phyloP scores from a whole-genome alignment of 1,284 basidiomycete species.

The Puccinia hordei region DNA sequence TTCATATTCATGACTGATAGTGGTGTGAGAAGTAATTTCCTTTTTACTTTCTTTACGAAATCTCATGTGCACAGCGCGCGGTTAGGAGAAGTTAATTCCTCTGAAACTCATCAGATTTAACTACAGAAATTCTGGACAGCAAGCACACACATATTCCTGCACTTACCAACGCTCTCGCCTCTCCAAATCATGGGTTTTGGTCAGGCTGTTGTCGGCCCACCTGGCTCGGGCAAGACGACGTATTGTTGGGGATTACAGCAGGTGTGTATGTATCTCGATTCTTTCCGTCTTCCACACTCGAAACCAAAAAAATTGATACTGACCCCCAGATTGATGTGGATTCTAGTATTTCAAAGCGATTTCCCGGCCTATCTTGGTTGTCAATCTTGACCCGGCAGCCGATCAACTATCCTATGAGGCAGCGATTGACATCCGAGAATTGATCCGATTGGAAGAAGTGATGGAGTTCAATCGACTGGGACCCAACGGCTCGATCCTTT shows the following conservation, averaged over 20 bases:
- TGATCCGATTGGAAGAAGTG: conserved; percentile 84
- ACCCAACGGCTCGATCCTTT: conserved; percentile 95
- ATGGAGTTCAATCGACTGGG: conserved; percentile 85
- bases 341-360: conserved; percentile 76
- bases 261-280: conserved; percentile 17
- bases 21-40: too few relatives aligned
- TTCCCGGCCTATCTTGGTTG: conserved; percentile 78
- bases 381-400: conserved; percentile 90
- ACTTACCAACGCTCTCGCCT: too few relatives aligned
- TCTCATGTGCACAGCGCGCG: too few relatives aligned
- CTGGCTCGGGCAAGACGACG: conserved; percentile 89
- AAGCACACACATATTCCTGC: too few relatives aligned
- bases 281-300: neutral
- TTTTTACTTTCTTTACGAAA: too few relatives aligned
- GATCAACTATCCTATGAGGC: conserved; percentile 86
- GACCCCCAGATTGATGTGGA: neutral
- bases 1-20: too few relatives aligned
- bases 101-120: too few relatives aligned
- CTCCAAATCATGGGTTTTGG: conserved; percentile 55
- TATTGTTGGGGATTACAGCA: conserved; percentile 88
- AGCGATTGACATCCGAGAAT: conserved; percentile 77
- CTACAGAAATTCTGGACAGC: too few relatives aligned
- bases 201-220: conserved; percentile 77
- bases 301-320: neutral
- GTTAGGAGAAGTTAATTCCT: too few relatives aligned